Evolutionary conservation across 768 basidiomycete species (phyloP).

Genomic region (Candolleomyces aberdarensis): DNA sequence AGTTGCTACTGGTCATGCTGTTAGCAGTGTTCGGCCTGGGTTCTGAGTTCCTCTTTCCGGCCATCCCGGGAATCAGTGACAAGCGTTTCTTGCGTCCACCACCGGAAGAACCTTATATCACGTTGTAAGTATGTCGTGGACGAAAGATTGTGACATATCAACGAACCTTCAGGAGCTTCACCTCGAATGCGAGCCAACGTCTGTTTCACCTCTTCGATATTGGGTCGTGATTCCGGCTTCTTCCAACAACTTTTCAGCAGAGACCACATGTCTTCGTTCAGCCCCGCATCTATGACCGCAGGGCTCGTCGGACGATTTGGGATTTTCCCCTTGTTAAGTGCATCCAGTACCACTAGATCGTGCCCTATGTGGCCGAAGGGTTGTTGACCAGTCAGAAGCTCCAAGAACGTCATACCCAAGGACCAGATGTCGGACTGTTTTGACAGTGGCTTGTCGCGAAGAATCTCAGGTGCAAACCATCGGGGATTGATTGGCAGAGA

Average conservation of each 20-base stretch:
- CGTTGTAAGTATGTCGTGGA: not conserved
- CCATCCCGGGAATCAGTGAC: too few relatives aligned
- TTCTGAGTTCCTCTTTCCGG: not conserved
- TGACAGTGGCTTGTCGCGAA: slow-evolving; percentile 26
- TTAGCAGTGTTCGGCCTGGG: not conserved
- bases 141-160: not conserved
- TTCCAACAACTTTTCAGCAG: slow-evolving; percentile 44
- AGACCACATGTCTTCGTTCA: slow-evolving; percentile 40
- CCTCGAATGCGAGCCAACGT: slow-evolving; percentile 22
- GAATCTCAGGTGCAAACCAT: slow-evolving; percentile 41
- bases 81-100: too few relatives aligned
- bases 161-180: not conserved
- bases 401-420: slow-evolving; percentile 45
- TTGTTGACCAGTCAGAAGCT: slow-evolving; percentile 40
- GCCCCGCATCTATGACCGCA: slow-evolving; percentile 14
- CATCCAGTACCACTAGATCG: slow-evolving; percentile 33
- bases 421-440: slow-evolving; percentile 47
- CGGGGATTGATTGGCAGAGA: slow-evolving; percentile 28
- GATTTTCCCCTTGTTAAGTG: slow-evolving; percentile 30
- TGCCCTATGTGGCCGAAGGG: slow-evolving; percentile 32
- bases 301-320: slow-evolving; percentile 34
- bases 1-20: not conserved
- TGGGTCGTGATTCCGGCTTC: slow-evolving; percentile 36
- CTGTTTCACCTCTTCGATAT: slow-evolving; percentile 31
- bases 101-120: not conserved